Percentiles rank a stretch among this genome's conserved stretches.
Evolutionary conservation across 306 rosid genomes (phyloP).

Genomic region (Fragaria nilgerrensis): DNA sequence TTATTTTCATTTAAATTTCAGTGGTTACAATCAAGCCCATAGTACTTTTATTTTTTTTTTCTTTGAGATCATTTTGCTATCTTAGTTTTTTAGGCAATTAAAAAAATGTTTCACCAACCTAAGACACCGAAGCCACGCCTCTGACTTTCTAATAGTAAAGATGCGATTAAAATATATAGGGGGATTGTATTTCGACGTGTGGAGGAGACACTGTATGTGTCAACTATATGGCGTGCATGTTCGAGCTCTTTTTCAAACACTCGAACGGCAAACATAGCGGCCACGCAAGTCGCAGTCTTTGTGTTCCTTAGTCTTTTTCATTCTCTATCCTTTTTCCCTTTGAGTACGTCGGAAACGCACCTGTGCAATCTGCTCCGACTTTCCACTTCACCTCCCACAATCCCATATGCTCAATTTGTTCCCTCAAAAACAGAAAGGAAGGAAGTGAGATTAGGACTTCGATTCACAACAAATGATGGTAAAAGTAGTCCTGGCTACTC

Average conservation of each 20-base stretch:
- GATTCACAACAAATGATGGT: not conserved
- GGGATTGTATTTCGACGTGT: not conserved
- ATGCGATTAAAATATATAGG: too few relatives aligned
- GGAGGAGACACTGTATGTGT: not conserved
- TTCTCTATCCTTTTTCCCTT: not conserved
- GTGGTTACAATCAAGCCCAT: too few relatives aligned
- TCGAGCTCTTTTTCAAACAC: not conserved
- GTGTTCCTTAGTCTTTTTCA: not conserved
- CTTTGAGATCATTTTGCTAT: too few relatives aligned
- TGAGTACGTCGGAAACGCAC: constrained; percentile 7
- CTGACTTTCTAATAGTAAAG: too few relatives aligned
- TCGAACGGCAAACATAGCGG: not conserved
- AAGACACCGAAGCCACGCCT: too few relatives aligned
- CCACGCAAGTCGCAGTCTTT: not conserved
- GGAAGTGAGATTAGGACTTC: not conserved
- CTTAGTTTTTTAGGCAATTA: too few relatives aligned
- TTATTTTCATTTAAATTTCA: too few relatives aligned
- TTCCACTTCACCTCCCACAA: not conserved
- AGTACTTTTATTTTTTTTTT: too few relatives aligned
- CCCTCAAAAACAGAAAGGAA: not conserved
- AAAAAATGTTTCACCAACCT: too few relatives aligned
- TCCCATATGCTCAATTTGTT: not conserved
- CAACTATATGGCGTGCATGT: not conserved
- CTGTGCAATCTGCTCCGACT: not conserved
- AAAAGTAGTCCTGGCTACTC: not conserved